phyloP scores from a whole-genome alignment of 306 rosid genomes.

The Trifolium dubium region DNA sequence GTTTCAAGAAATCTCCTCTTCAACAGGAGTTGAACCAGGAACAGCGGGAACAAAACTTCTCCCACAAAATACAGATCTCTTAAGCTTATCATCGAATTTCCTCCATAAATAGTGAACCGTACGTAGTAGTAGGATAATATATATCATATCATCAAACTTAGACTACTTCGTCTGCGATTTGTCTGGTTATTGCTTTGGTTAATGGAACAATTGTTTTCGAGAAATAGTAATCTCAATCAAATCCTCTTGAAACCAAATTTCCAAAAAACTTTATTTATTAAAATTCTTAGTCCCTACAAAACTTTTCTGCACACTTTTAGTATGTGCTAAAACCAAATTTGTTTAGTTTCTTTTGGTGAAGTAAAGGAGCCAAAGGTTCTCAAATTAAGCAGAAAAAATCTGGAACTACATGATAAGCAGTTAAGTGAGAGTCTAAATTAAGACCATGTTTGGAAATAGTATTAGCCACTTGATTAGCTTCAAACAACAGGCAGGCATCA shows the following conservation, averaged over 20 bases:
- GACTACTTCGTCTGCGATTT: conserved; percentile 39
- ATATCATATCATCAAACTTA: conserved; percentile 50
- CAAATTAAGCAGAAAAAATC: too few relatives aligned
- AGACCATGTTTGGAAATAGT: too few relatives aligned
- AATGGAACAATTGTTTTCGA: conserved; percentile 42
- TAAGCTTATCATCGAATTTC: conserved; percentile 72
- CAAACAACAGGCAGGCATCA: too few relatives aligned
- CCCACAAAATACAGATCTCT: conserved; percentile 93
- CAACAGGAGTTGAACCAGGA: conserved; percentile 61
- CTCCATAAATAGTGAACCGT: conserved; percentile 85
- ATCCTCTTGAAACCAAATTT: conserved; percentile 48
- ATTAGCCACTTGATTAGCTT: too few relatives aligned
- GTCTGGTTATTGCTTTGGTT: conserved; percentile 40
- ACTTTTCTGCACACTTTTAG: too few relatives aligned
- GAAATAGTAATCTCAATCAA: conserved; percentile 39
- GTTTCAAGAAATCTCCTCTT: conserved; percentile 37
- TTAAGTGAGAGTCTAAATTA: too few relatives aligned
- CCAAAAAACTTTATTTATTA: too few relatives aligned
- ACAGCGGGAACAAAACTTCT: conserved; percentile 67
- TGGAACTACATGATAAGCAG: too few relatives aligned
- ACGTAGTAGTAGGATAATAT: conserved; percentile 52
- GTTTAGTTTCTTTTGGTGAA: too few relatives aligned
- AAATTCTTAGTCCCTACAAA: too few relatives aligned
- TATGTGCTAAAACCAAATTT: too few relatives aligned
- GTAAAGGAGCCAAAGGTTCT: too few relatives aligned